Evolutionary conservation across 2,329 filamentous ascomycete genomes (phyloP), one percentile per base, ranked within the genome.

Genomic region (Mariannaea elegans): DNA sequence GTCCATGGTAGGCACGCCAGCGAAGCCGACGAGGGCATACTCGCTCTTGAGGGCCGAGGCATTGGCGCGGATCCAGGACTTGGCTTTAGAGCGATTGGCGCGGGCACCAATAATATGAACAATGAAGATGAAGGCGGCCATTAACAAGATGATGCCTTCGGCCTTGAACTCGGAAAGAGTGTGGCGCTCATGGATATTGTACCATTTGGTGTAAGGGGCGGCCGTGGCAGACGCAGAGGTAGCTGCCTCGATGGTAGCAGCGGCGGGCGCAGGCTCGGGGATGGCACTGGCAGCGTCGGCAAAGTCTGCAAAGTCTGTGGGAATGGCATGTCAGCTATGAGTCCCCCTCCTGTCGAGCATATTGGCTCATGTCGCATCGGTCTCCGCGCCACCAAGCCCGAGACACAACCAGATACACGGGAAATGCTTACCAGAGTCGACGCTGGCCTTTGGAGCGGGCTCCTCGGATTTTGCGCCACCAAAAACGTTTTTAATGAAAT

Each of bases 101-200:
- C 87, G 85, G 52, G 91, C 88, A 59, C 95, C 95, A 80, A 93
- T 87, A 72, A 96, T 78, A 75, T 98, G 94, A 64, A 97, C 80
- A 39, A 89, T 75, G 65, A 97, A 82, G 65, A 97, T 85, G 52
- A 97, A 66, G 53, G 89, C 73, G 68, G 97, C 87, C 72, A 93
- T 82, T 31, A 86, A 85, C 61, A 97, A 80, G 71, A 99, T 91
- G 75, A 93, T 80, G 60, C 91, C 90, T 81, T 99, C 95, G 71
- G 90, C 85, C 79, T 88, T 88, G 84, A 99, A 99, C 76, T 99
- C 95, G 72, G 84, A 84, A 61, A 90, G 81, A 23, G 88, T 88
- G 72, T 94, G 89, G 72, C 95, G 93, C 85, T 98, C 94, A 85
- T 97, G 95, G 62, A 98, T 83, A 56, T 93, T 93, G 81, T 98